phyloP scores from a whole-genome alignment of 139 green algal genomes.

The Tetratostichococcus sp. region DNA sequence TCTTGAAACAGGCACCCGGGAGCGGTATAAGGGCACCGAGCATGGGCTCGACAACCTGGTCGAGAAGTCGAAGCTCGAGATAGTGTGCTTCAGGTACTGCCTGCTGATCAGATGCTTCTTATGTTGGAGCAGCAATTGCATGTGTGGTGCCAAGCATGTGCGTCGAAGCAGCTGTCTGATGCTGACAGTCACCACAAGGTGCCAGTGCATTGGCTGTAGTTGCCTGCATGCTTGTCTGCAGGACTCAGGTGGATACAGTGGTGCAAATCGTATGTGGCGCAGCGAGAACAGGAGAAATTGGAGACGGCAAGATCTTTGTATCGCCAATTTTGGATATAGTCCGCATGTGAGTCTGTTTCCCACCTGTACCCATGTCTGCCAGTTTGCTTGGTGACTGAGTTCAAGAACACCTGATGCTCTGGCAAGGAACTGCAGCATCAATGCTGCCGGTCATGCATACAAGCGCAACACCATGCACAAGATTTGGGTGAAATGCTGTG shows the following conservation, averaged over 20 bases:
- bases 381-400: too few relatives aligned
- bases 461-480: background rate
- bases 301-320: constrained; percentile 89
- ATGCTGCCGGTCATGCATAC: too few relatives aligned
- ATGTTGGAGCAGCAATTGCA: too few relatives aligned
- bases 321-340: constrained; percentile 79
- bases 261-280: constrained; percentile 47
- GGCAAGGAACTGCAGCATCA: too few relatives aligned
- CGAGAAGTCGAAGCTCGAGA: constrained; percentile 73
- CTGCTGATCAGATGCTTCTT: too few relatives aligned
- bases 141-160: too few relatives aligned
- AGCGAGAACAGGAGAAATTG: constrained; percentile 81
- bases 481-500: background rate
- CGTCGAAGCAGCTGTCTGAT: too few relatives aligned
- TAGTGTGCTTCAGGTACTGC: constrained; percentile 52
- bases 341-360: constrained; percentile 58
- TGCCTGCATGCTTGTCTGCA: constrained; percentile 12
- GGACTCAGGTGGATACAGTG: constrained; percentile 72
- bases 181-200: background rate
- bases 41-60: constrained; percentile 61
- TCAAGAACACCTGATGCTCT: background rate
- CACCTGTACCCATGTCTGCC: too few relatives aligned
- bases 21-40: constrained; percentile 80
- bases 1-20: constrained; percentile 40
- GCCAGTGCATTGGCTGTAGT: background rate